These are phyloP conservation scores for Russula griseocarnosa DNA, from an alignment of 768 basidiomycete genomes.

Conservation along the genomic window DNA sequence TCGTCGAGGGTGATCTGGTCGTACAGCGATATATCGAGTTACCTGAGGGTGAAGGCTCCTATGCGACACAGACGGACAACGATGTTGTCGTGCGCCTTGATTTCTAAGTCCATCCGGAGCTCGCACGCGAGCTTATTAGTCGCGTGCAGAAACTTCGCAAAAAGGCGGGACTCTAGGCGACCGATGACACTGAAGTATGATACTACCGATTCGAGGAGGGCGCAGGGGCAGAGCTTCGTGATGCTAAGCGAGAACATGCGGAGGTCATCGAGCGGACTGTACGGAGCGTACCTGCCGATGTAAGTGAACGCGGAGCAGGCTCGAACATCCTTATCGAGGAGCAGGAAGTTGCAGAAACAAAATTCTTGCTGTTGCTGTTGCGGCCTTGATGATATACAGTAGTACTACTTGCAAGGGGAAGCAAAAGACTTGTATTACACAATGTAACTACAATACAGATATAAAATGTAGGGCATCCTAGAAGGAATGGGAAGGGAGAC, in stretches of 20 bases:
- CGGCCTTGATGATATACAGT: constrained; percentile 40
- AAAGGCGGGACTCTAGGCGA: constrained; percentile 91
- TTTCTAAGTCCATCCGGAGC: constrained; percentile 78
- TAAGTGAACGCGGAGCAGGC: constrained; percentile 48
- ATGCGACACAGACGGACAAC: constrained; percentile 83
- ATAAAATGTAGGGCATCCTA: neutral
- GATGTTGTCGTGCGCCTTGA: constrained; percentile 95
- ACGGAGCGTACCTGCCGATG: constrained; percentile 62
- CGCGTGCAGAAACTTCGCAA: constrained; percentile 94
- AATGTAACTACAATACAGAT: constrained; percentile 9
- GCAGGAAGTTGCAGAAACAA: constrained; percentile 77
- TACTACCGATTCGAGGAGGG: constrained; percentile 79
- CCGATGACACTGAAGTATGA: constrained; percentile 88
- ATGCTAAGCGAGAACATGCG: constrained; percentile 60
- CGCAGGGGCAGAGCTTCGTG: constrained; percentile 55
- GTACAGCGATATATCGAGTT: constrained; percentile 90
- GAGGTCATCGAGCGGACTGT: constrained; percentile 73
- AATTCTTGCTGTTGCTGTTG: constrained; percentile 68
- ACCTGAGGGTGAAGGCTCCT: constrained; percentile 54
- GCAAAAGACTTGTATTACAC: constrained; percentile 32
- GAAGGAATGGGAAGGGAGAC: neutral
- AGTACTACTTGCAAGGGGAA: constrained; percentile 9
- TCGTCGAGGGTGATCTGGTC: constrained; percentile 85
- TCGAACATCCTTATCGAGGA: constrained; percentile 65
- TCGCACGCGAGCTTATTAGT: constrained; percentile 85